A percentile compares a stretch with the other conserved stretches of the same genome.
Evolutionary conservation across 108 stramenopile genomes (phyloP).

Genomic region (Nitzschia palea): DNA sequence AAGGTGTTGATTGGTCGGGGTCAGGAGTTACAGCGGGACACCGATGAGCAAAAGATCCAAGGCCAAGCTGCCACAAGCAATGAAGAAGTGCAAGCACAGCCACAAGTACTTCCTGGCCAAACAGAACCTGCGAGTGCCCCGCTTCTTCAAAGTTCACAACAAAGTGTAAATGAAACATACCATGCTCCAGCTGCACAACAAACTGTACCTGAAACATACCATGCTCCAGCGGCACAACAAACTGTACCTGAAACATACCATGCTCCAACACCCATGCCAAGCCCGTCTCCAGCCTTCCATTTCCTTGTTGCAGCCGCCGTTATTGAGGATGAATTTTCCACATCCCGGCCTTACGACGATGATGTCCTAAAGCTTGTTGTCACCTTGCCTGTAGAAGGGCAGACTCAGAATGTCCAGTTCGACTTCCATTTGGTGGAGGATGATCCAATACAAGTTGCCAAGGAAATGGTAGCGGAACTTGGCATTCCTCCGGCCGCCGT

Average conservation of each 20-base stretch:
- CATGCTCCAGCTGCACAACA: no score
- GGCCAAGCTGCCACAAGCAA: slow-evolving; percentile 6
- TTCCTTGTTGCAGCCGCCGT: slow-evolving; percentile 73
- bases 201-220: background rate
- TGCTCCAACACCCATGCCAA: slow-evolving; percentile 9
- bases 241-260: slow-evolving; percentile 18
- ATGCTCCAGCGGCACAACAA: slow-evolving; percentile 7
- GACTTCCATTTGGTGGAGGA: slow-evolving; percentile 85
- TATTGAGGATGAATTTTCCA: slow-evolving; percentile 38
- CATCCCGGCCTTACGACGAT: slow-evolving; percentile 55
- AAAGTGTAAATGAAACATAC: background rate
- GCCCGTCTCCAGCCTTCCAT: slow-evolving; percentile 17
- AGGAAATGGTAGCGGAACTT: slow-evolving; percentile 87
- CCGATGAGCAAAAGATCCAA: background rate
- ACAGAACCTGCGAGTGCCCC: background rate
- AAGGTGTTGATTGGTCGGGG: slow-evolving; percentile 88
- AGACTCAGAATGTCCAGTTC: slow-evolving; percentile 84
- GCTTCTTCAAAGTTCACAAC: background rate
- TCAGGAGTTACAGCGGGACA: slow-evolving; percentile 60
- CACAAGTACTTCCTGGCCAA: background rate
- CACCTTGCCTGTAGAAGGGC: slow-evolving; percentile 74
- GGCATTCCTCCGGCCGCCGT: slow-evolving; percentile 78
- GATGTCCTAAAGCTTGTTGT: slow-evolving; percentile 78
- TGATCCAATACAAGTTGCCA: slow-evolving; percentile 84
- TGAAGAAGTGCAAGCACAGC: background rate